A percentile compares a stretch with the other conserved stretches of the same genome.
Conservation (phyloP, 805 yeast genomes). For the Geotrichum ghanense region DNA sequence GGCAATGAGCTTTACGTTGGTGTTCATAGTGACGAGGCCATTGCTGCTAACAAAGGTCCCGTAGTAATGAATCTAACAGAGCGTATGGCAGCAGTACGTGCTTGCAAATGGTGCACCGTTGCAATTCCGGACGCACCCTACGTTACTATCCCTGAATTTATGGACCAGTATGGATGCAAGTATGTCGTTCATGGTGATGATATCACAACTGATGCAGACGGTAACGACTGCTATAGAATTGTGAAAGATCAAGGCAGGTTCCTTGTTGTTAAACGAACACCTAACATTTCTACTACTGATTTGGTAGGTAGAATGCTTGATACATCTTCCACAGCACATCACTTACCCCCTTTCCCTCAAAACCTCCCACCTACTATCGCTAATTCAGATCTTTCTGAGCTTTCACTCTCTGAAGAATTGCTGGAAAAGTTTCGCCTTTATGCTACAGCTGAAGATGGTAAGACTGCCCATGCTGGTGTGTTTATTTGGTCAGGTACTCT, state of each 20-base stretch:
- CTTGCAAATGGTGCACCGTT: conserved; percentile 78
- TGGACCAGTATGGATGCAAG: conserved; percentile 64
- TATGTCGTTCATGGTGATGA: conserved; percentile 99
- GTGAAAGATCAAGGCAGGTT: conserved; percentile 82
- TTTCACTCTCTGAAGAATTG: conserved; percentile 27
- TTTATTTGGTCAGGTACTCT: conserved; percentile 28
- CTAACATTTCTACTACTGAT: conserved; percentile 90
- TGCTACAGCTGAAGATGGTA: conserved; percentile 55
- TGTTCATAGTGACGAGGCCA: conserved; percentile 86
- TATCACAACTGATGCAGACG: conserved; percentile 91
- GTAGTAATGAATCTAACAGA: conserved; percentile 83
- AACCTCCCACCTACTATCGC: conserved; percentile 11
- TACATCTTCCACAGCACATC: conserved; percentile 47
- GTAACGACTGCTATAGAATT: conserved; percentile 80
- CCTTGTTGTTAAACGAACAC: conserved; percentile 85
- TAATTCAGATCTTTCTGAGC: conserved; percentile 15
- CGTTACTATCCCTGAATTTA: conserved; percentile 74
- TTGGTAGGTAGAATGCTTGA: conserved; percentile 79
- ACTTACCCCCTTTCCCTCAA: conserved; percentile 22
- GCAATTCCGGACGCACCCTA: conserved; percentile 79
- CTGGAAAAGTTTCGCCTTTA: conserved; percentile 38
- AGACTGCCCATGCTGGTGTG: conserved; percentile 47
- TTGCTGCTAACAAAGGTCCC: conserved; percentile 75
- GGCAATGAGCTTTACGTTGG: conserved; percentile 76
- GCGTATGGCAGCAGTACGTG: conserved; percentile 72